Percentiles rank a stretch among this genome's conserved stretches.
These are phyloP conservation scores for Candida nanaspora DNA, from an alignment of 805 yeast genomes.

Conservation along the genomic window DNA sequence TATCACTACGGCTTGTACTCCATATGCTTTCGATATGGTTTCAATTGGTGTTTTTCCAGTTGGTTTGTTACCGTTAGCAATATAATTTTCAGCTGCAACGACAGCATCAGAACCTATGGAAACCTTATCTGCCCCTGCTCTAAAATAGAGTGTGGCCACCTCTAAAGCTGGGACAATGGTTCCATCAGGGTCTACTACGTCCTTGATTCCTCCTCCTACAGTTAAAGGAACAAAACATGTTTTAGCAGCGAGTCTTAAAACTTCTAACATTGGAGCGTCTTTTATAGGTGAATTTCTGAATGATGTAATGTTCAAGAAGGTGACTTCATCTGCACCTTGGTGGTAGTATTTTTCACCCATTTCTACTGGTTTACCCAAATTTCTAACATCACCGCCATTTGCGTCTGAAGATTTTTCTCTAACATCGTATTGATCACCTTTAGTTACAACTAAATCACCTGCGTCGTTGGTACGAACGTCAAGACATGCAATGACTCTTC, in stretches of 20 bases:
- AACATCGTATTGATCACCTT: slow-evolving; percentile 98
- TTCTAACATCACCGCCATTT: slow-evolving; percentile 65
- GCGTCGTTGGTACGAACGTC: slow-evolving; percentile 94
- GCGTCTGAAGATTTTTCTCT: slow-evolving; percentile 56
- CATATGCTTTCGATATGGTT: slow-evolving; percentile 85
- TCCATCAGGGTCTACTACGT: slow-evolving; percentile 81
- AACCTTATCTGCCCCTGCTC: slow-evolving; percentile 97
- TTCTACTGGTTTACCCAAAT: slow-evolving; percentile 94
- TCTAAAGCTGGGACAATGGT: slow-evolving; percentile 74
- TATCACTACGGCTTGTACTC: slow-evolving; percentile 95
- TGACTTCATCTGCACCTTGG: slow-evolving; percentile 97
- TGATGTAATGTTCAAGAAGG: slow-evolving; percentile 91
- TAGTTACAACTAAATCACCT: slow-evolving; percentile 96
- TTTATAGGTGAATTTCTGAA: slow-evolving; percentile 88
- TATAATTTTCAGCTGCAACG: slow-evolving; percentile 76
- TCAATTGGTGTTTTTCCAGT: slow-evolving; percentile 87
- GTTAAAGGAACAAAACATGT: slow-evolving; percentile 95
- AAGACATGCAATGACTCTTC: slow-evolving; percentile 91
- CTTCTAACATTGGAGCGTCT: slow-evolving; percentile 95
- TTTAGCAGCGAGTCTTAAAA: slow-evolving; percentile 72
- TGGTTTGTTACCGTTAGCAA: slow-evolving; percentile 46
- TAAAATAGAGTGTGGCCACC: slow-evolving; percentile 86
- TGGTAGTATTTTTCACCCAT: slow-evolving; percentile 82
- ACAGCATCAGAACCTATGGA: slow-evolving; percentile 99
- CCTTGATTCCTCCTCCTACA: slow-evolving; percentile 97